Percentiles rank a stretch among this genome's conserved stretches.
Evolutionary conservation across 2,329 filamentous ascomycete species (phyloP).

Genomic region (Microcyclosporella mali): DNA sequence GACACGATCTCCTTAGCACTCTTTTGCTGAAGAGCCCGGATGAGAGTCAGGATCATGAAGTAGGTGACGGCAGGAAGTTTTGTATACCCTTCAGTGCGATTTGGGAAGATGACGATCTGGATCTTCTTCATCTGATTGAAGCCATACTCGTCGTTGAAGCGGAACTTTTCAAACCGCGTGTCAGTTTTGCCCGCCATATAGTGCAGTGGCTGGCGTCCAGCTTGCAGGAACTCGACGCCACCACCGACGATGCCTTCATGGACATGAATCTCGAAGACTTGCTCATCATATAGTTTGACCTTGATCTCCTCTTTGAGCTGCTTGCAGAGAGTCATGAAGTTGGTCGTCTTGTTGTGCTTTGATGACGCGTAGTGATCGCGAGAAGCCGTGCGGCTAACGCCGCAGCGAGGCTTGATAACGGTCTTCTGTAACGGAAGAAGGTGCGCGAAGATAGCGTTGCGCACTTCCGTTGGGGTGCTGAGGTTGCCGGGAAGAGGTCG

Average conservation of each 20-base stretch:
- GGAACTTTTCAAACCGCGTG: conserved; percentile 25
- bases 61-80: conserved; percentile 23
- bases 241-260: conserved; percentile 23
- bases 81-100: conserved; percentile 12
- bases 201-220: conserved; percentile 28
- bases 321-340: conserved; percentile 25
- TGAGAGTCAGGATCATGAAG: conserved; percentile 26
- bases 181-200: conserved; percentile 20
- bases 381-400: no score
- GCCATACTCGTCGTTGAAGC: conserved; percentile 19
- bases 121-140: conserved; percentile 27
- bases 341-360: conserved; percentile 15
- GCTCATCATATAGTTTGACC: conserved; percentile 25
- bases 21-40: conserved; percentile 18
- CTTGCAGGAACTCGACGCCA: conserved; percentile 29
- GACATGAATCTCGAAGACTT: conserved; percentile 26
- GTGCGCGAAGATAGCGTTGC: conserved; percentile 15
- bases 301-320: conserved; percentile 19
- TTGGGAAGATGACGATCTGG: conserved; percentile 22
- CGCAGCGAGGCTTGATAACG: conserved; percentile 13
- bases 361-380: no score
- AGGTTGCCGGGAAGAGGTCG: no score
- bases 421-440: conserved; percentile 12
- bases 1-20: conserved; percentile 7
- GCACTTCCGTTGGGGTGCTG: conserved; percentile 16